phyloP scores from a whole-genome alignment of 2,329 filamentous ascomycete species.

The Talaromyces funiculosus region DNA sequence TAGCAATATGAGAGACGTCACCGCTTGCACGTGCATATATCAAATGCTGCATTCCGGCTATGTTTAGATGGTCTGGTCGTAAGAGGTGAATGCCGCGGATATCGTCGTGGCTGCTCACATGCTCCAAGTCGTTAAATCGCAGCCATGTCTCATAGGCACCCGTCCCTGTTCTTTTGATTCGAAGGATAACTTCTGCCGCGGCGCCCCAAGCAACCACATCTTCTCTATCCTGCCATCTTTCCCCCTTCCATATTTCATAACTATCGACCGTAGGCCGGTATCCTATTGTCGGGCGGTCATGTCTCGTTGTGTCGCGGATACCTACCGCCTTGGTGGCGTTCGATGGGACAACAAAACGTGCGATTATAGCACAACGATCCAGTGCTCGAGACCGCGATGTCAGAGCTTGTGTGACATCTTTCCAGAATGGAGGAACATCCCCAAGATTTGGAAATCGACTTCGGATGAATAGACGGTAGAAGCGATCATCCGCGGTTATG shows the following conservation, averaged over 20 bases:
- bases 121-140: slow-evolving; percentile 48
- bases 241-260: slow-evolving; percentile 48
- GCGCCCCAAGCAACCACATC: slow-evolving; percentile 58
- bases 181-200: slow-evolving; percentile 51
- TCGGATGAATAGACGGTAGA: slow-evolving; percentile 43
- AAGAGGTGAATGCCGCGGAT: slow-evolving; percentile 54
- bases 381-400: slow-evolving; percentile 54
- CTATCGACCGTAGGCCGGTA: slow-evolving; percentile 56
- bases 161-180: slow-evolving; percentile 42
- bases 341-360: slow-evolving; percentile 47
- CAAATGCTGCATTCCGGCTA: slow-evolving; percentile 40
- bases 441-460: slow-evolving; percentile 36
- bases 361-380: slow-evolving; percentile 52
- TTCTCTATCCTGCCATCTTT: slow-evolving; percentile 44
- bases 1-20: slow-evolving; percentile 40
- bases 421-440: slow-evolving; percentile 38
- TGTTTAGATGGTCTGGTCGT: slow-evolving; percentile 34
- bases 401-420: slow-evolving; percentile 49
- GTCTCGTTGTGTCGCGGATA: slow-evolving; percentile 29
- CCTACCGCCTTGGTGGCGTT: slow-evolving; percentile 36
- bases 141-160: slow-evolving; percentile 40
- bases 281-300: slow-evolving; percentile 50
- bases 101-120: slow-evolving; percentile 53
- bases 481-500: slow-evolving; percentile 44
- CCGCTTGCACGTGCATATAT: slow-evolving; percentile 55